Base-by-base conservation (phyloP, 345 rosid genomes). In the Pseudoturritis turrita region DNA sequence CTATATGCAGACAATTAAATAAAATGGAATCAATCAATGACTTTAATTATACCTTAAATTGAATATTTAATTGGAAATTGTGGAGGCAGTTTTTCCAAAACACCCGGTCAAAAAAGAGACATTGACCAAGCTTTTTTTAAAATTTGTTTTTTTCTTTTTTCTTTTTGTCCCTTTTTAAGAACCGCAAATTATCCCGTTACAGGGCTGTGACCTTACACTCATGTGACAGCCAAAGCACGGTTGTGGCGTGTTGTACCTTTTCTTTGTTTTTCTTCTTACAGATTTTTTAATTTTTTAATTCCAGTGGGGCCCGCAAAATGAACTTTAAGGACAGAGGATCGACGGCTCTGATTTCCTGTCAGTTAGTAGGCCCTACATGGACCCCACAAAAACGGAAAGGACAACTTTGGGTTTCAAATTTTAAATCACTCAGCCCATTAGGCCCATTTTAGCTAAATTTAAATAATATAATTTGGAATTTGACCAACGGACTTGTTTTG, bases 261-360 rank as follows among this genome's bases (percentile, higher is more conserved):
- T 14, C 9, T 62, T 17, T 62, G 31, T 19, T 51, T 55, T 61
- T 6, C 62, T 62, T 66, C 65, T 35, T 40, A 25, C 18, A 55
- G 67, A 53, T 55, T 43, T 61, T 61, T 33, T 11, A 2, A 5
- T 49, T 39, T n/a, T 14, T 7, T 33, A n/a, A n/a, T 4, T 4
- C 25, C 0, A 7, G 52, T 75, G 74, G 74, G 64, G 3, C 78
- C 78, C 70, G 23, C 64, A 14, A 65, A 75, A 75, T 68, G 53
- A 65, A 74, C 55, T 74, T 55, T 21, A 51, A 58, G 67, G 68
- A 74, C 73, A 53, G 25, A 4, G 18, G 78, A 58, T 74, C 78
- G 72, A 65, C 78, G 68, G 78, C 78, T 74, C 72, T 49, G 78
- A 74, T 65, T 31, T 39, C 46, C 29, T 66, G 78, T 74, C 78